Base-by-base conservation (phyloP, 2,329 filamentous ascomycete genomes). In the Penicillium oxalicum region DNA sequence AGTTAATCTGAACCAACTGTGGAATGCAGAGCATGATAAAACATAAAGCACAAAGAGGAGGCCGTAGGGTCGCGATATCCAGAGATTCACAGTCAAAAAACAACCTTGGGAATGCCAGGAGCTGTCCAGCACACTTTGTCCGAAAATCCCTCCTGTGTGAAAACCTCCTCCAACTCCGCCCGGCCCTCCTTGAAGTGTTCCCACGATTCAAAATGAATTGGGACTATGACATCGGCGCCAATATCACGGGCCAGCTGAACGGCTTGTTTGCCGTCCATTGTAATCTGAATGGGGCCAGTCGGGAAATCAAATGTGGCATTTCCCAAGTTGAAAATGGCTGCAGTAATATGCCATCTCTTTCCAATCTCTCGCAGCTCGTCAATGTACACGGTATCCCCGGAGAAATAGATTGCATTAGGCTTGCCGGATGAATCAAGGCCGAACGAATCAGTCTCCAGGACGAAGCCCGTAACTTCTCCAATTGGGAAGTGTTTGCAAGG, bases 361-460 rank as follows among this genome's bases (percentile, higher is more conserved):
- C 56, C 49, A 34, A 75, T 70, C n/a, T 53, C 41, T 1, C 54
- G 48, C 5, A 73, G 61, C 52, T 75, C 72, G 2, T 68, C 60
- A 0, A 74, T 56, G 48, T 76, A 75, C 3, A 77, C 66, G 0
- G 74, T 78, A 48, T 77, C 75, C 1, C 75, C 74, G 0, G 74
- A 70, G 57, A 77, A 73, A 51, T 71, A 78, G 9, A 77, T 66
- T 5, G 67, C 74, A 47, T 77, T 77, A 0, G 70, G 74, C 1
- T 56, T 56, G 1, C 69, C 70, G 8, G 67, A 58, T 3, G 60
- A 50, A 12, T 53, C 47, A 2, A 26, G 27, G 3, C 74, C 73
- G 38, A 77, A 76, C 0, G 58, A 59, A 0, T 61, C 49, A 1
- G 63, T 56, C 0, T 63, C 63, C 3, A 77, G 1, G 9, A 77